A percentile compares a stretch with the other conserved stretches of the same genome.
These are phyloP conservation scores for Xylogone sp. DNA, from an alignment of 2,329 filamentous ascomycete species.

Conservation along the genomic window DNA sequence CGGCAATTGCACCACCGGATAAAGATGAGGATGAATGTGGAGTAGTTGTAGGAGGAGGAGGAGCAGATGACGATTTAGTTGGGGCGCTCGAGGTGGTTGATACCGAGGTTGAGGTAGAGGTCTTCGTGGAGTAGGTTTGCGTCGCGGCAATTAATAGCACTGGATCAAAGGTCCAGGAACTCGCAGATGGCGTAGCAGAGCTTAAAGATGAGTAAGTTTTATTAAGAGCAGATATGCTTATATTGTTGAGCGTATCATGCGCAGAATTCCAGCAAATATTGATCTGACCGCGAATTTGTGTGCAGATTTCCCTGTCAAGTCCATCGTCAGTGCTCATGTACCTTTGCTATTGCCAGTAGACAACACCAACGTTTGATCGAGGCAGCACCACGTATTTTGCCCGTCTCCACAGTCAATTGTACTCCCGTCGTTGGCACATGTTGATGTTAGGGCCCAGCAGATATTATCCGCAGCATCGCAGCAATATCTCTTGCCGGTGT, in stretches of 20 bases:
- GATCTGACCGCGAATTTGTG: not conserved
- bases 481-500: too few relatives aligned
- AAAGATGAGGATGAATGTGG: not conserved
- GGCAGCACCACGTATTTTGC: too few relatives aligned
- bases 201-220: slow-evolving; percentile 3
- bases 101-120: not conserved
- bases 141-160: not conserved
- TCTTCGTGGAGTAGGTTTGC: not conserved
- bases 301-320: slow-evolving; percentile 1
- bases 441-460: too few relatives aligned
- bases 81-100: not conserved
- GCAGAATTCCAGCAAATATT: slow-evolving; percentile 2
- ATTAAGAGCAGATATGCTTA: not conserved
- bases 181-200: not conserved
- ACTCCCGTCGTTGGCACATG: too few relatives aligned
- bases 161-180: not conserved
- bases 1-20: slow-evolving; percentile 2
- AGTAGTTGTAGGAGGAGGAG: not conserved
- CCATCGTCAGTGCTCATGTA: too few relatives aligned
- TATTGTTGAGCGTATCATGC: not conserved
- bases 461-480: too few relatives aligned
- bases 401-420: too few relatives aligned
- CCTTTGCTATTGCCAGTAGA: too few relatives aligned
- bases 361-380: too few relatives aligned
- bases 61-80: not conserved